phyloP scores from a whole-genome alignment of 2,329 filamentous ascomycete species.

The Penicillium sp. region DNA sequence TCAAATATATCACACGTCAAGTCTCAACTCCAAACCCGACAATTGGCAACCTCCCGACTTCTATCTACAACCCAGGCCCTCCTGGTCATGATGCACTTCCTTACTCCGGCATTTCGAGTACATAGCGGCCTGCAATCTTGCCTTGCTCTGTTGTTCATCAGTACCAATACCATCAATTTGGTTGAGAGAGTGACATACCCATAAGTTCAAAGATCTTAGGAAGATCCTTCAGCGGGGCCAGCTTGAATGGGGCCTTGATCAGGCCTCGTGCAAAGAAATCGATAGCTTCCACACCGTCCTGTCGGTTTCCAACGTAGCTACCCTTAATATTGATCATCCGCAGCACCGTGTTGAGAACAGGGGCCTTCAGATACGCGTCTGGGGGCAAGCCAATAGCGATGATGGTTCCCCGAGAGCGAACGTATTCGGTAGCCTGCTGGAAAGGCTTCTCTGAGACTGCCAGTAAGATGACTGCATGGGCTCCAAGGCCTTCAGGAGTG shows the following conservation, averaged over 20 bases:
- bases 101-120: slow-evolving; percentile 23
- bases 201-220: slow-evolving; percentile 76
- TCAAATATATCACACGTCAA: not conserved
- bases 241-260: slow-evolving; percentile 84
- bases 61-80: not conserved
- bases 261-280: slow-evolving; percentile 82
- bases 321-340: slow-evolving; percentile 89
- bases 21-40: not conserved
- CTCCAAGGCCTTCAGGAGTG: slow-evolving; percentile 71
- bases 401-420: slow-evolving; percentile 78
- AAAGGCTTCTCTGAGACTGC: slow-evolving; percentile 87
- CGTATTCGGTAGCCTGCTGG: slow-evolving; percentile 86
- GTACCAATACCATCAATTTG: not conserved
- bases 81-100: slow-evolving; percentile 54
- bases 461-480: slow-evolving; percentile 82
- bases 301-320: slow-evolving; percentile 87
- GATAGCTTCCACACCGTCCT: slow-evolving; percentile 83
- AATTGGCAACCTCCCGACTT: not conserved
- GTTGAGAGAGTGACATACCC: slow-evolving; percentile 36
- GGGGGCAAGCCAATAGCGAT: slow-evolving; percentile 87
- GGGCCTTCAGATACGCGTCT: slow-evolving; percentile 72
- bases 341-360: slow-evolving; percentile 84
- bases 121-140: slow-evolving; percentile 27
- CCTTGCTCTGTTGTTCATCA: slow-evolving; percentile 24
- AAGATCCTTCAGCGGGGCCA: slow-evolving; percentile 77